Evolutionary conservation across 192 early-diverging fungal genomes (phyloP), one percentile per base, ranked within the genome.

Genomic region (Chytriomyces hyalinus): DNA sequence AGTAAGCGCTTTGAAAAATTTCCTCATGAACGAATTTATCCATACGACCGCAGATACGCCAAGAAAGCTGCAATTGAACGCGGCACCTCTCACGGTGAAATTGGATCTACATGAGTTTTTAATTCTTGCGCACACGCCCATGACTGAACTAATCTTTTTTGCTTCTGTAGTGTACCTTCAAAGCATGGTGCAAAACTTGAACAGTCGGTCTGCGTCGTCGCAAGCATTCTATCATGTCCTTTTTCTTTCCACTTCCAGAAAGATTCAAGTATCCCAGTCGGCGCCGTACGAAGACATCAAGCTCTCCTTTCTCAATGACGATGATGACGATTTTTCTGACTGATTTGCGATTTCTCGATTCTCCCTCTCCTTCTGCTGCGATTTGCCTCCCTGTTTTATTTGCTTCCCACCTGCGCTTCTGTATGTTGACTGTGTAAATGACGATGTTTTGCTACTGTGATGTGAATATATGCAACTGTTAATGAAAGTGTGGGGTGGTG

Each of bases 141-240:
- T 68, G 13, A 3, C 10, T 17, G 15, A 36, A 48, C 24, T 65
- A 4, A 65, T 1, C 36, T 26, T 15, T 65, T 65, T 26, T 22
- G 4, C 26, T 15, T 57, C 53, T 4, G 26, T 4, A 68, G 67
- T 68, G 9, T 63, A 73, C 45, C 45, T 73, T 17, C 61, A 63
- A 36, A 61, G 46, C 17, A 20, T 73, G 6, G 61, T 73, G 44
- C 44, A 24, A 5, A 20, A 8, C 11, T 46, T 73, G 13, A 61
- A 63, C 22, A 73, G 61, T 20, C 57, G 72, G 17, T 57, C 72
- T 3, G 72, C 72, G 15, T 62, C 59, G 9, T 73, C 72, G 3
- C 72, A 73, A 24, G 57, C 72, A 13, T 73, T 73, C 50, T 73
- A 73, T 46, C 72, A 73, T 73, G 61, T 73, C 45, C 46, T 73